Evolutionary conservation across 2,329 filamentous ascomycete species (phyloP), one percentile per base, ranked within the genome.

Genomic region (Diaporthe citriasiana): DNA sequence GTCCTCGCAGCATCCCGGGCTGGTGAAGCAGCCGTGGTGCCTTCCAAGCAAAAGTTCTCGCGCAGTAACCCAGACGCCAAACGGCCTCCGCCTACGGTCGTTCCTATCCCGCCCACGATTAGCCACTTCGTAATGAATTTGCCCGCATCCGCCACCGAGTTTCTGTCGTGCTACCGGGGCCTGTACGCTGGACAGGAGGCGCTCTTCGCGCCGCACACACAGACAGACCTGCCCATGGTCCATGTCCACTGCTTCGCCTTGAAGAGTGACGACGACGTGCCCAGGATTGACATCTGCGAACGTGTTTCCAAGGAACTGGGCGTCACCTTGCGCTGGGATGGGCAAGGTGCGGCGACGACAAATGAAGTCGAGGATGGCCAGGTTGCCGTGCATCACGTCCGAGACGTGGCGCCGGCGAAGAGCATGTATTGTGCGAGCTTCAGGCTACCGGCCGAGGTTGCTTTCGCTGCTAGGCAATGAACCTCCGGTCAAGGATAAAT

Each of bases 81-180:
- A 68, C 82, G 80, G 57, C 56, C 74, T 40, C 76, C 77, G 69
- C 81, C 83, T 22, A 79, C 80, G 27, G 83, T 79, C 75, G 80
- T 91, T 38, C 85, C 87, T 15, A 87, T 95, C 59, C 96, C 96
- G 3, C 88, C 88, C 3, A 92, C 92, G 50, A 94, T 98, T 81
- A 89, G 92, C n/a, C 97, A 98, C 85, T 99, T 95, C 82, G 93
- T 98, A 77, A 98, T 99, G 94, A 99, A 99, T 84, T 92, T 99
- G 22, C 97, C 97, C 0, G 97, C 95, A 1, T 93, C 92, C 0
- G 96, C 97, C 0, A 92, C 97, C 75, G 92, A 93, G 74, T 99
- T 99, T 81, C 88, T 98, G 30, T 86, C 87, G 72, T 80, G 79
- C 86, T 97, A 95, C 86, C 90, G 91, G 27, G 96, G 97, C 6